Conservation (phyloP, 352 stramenopile genomes). For the Pseudoperonospora humuli region DNA sequence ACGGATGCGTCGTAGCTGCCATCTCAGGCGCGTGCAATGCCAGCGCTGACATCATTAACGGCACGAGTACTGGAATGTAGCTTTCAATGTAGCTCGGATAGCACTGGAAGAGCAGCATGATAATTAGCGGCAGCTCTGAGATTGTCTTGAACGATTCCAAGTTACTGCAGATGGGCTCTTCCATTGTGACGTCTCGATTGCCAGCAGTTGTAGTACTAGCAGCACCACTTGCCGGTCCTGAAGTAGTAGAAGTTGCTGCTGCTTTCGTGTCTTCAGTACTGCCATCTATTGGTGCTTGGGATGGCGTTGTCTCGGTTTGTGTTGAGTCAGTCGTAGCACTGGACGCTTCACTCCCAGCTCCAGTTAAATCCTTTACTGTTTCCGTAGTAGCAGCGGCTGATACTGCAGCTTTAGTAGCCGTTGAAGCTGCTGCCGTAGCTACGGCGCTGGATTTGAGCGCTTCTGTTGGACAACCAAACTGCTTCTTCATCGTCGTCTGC, state of each 20-base stretch:
- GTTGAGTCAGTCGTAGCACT: constrained; percentile 2
- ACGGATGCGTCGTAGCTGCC: constrained; percentile 45
- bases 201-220: constrained; percentile 2
- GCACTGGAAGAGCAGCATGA: constrained; percentile 98
- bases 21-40: constrained; percentile 71
- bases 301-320: not conserved
- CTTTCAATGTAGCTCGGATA: constrained; percentile 94
- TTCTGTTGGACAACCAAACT: constrained; percentile 60
- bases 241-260: constrained; percentile 2
- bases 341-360: constrained; percentile 1
- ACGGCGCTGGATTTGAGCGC: constrained; percentile 19
- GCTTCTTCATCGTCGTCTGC: constrained; percentile 74
- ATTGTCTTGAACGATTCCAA: constrained; percentile 93
- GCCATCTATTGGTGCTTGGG: constrained; percentile 2
- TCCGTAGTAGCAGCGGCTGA: constrained; percentile 3
- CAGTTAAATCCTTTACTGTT: constrained; percentile 4
- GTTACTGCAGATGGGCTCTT: constrained; percentile 67
- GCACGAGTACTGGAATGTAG: constrained; percentile 92
- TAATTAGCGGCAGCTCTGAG: constrained; percentile 95
- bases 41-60: constrained; percentile 95
- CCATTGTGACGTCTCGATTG: constrained; percentile 8
- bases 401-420: constrained; percentile 14
- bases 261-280: constrained; percentile 1
- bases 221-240: constrained; percentile 8
- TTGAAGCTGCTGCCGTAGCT: constrained; percentile 13